These are phyloP conservation scores for Penicillium concentricum DNA, from an alignment of 2,329 filamentous ascomycete genomes.

Conservation along the genomic window DNA sequence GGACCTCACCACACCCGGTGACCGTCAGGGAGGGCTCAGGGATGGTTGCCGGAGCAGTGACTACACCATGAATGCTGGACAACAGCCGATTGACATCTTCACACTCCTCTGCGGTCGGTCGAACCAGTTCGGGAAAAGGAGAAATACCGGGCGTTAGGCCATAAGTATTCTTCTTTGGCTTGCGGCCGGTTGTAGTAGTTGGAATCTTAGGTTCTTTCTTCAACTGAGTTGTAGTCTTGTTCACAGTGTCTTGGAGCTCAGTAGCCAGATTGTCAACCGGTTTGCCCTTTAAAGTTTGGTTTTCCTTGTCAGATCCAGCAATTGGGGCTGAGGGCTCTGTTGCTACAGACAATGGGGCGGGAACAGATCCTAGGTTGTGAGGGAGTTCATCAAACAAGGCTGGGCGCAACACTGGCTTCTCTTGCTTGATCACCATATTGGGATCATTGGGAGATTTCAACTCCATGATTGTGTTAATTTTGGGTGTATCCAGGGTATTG, in stretches of 20 bases:
- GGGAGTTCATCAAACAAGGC: constrained; percentile 48
- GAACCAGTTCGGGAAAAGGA: constrained; percentile 67
- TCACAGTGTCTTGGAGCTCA: constrained; percentile 17
- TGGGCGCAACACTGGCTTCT: neutral
- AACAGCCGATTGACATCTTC: constrained; percentile 67
- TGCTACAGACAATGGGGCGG: constrained; percentile 1
- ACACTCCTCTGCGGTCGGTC: constrained; percentile 68
- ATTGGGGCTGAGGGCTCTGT: neutral
- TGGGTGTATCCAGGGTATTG: neutral
- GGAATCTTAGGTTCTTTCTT: neutral
- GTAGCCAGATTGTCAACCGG: constrained; percentile 3
- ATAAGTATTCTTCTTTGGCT: constrained; percentile 42
- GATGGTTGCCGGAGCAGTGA: constrained; percentile 63
- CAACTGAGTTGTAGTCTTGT: constrained; percentile 19
- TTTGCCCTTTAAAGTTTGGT: constrained; percentile 7
- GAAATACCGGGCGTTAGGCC: constrained; percentile 54
- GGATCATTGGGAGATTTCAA: neutral
- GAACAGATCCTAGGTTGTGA: constrained; percentile 53
- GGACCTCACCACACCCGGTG: constrained; percentile 68
- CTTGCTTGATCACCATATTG: constrained; percentile 9
- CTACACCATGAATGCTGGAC: constrained; percentile 63
- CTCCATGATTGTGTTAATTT: neutral
- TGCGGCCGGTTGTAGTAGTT: constrained; percentile 8
- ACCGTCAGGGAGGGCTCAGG: constrained; percentile 68
- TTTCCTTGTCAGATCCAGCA: constrained; percentile 9